Evolutionary conservation across 768 basidiomycete species (phyloP).

Genomic region (Mycena latifolia): DNA sequence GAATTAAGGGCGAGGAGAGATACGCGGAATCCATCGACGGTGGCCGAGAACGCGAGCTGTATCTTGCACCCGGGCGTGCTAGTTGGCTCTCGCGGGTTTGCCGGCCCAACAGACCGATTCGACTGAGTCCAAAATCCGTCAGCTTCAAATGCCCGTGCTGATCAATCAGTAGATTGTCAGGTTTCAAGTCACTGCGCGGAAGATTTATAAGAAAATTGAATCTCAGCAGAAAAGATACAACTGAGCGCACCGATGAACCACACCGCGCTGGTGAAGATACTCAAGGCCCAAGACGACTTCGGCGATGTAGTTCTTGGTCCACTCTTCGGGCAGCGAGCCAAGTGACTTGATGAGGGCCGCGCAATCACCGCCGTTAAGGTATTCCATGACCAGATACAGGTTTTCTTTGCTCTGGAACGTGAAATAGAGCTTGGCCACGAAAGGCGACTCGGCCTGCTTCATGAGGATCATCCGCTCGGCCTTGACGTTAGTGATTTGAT

Average conservation of each 20-base stretch:
- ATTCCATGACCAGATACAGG: constrained; percentile 99
- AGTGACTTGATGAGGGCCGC: constrained; percentile 96
- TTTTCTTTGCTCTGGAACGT: constrained; percentile 99
- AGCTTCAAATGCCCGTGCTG: constrained; percentile 96
- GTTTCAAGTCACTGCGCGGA: constrained; percentile 87
- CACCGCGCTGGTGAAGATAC: constrained; percentile 94
- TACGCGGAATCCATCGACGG: constrained; percentile 87
- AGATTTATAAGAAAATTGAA: constrained; percentile 17
- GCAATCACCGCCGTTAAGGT: constrained; percentile 98
- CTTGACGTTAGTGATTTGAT: constrained; percentile 99
- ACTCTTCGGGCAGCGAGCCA: constrained; percentile 95
- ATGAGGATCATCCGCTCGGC: constrained; percentile 99
- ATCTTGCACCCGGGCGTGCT: constrained; percentile 61
- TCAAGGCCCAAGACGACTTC: constrained; percentile 96
- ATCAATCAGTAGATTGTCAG: constrained; percentile 98
- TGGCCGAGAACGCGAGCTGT: constrained; percentile 81
- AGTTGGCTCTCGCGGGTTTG: constrained; percentile 84
- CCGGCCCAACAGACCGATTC: constrained; percentile 97
- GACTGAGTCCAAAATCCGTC: constrained; percentile 97
- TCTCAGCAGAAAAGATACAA: constrained; percentile 6
- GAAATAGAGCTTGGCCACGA: constrained; percentile 97
- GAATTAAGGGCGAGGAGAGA: constrained; percentile 80
- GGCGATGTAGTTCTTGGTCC: constrained; percentile 96
- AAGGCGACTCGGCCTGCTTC: constrained; percentile 98
- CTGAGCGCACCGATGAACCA: constrained; percentile 92